These are phyloP conservation scores for Hypoxylon sp. DNA, from an alignment of 2,329 filamentous ascomycete species.

Conservation along the genomic window DNA sequence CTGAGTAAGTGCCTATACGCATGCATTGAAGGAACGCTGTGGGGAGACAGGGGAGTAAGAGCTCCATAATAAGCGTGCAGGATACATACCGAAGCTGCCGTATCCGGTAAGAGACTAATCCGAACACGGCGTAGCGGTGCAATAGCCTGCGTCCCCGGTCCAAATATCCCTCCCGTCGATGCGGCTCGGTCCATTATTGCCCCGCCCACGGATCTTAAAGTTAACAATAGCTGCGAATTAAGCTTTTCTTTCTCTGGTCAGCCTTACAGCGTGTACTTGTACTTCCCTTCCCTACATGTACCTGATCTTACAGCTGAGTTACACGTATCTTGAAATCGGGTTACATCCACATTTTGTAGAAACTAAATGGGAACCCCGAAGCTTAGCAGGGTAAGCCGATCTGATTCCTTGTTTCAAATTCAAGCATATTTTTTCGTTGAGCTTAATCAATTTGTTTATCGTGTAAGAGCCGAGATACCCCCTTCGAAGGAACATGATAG, in stretches of 20 bases:
- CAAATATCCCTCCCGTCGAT: slow-evolving; percentile 10
- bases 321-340: not conserved
- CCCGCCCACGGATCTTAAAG: slow-evolving; percentile 15
- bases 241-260: not conserved
- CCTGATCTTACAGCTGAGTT: not conserved
- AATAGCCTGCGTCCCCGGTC: slow-evolving; percentile 7
- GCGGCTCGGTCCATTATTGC: slow-evolving; percentile 17
- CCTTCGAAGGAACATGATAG: too few species aligned
- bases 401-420: not conserved
- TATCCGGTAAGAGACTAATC: slow-evolving; percentile 16
- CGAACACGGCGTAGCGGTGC: not conserved
- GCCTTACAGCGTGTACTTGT: not conserved
- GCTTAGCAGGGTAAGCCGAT: not conserved
- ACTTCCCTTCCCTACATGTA: not conserved
- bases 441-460: too few species aligned
- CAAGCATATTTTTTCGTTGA: not conserved
- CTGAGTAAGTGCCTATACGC: not conserved
- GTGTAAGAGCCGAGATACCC: too few species aligned
- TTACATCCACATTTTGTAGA: too few species aligned
- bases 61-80: slow-evolving; percentile 16
- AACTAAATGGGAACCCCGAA: too few species aligned
- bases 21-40: not conserved
- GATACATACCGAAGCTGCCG: slow-evolving; percentile 20
- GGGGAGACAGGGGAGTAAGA: not conserved
- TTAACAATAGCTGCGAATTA: not conserved